Evolutionary conservation across 352 stramenopile species (phyloP).

Genomic region (Pythium diclinum): DNA sequence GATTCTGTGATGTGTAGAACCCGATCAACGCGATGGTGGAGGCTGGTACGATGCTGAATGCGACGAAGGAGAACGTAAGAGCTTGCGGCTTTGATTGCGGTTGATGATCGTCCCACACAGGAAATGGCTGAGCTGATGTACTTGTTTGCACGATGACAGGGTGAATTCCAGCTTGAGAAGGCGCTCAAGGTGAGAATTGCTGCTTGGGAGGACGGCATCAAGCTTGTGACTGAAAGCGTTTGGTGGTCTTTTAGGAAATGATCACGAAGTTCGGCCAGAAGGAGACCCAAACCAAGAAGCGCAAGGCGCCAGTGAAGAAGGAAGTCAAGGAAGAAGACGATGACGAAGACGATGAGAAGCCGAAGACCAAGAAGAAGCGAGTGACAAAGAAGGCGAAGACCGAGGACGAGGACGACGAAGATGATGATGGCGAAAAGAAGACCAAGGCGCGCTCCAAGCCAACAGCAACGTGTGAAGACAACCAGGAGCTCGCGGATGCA

Average conservation of each 20-base stretch:
- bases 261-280: conserved; percentile 75
- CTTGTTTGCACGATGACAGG: conserved; percentile 28
- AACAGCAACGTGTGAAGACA: conserved; percentile 49
- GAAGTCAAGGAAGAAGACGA: conserved; percentile 28
- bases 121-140: conserved; percentile 1
- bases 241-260: conserved; percentile 48
- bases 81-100: background rate
- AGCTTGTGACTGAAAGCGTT: background rate
- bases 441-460: conserved; percentile 50
- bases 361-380: conserved; percentile 31
- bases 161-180: conserved; percentile 70
- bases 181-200: conserved; percentile 43
- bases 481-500: conserved; percentile 67
- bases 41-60: conserved; percentile 82
- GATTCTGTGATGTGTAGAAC: conserved; percentile 31
- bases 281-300: conserved; percentile 54
- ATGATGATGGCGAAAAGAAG: conserved; percentile 49
- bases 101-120: background rate
- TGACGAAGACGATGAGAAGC: conserved; percentile 28
- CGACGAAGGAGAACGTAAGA: conserved; percentile 70
- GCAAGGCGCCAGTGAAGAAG: conserved; percentile 40
- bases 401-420: conserved; percentile 44
- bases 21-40: conserved; percentile 77
- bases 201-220: no score
- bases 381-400: conserved; percentile 34